Evolutionary conservation across 1,139 yeast genomes (phyloP).

Genomic region (Pichia inconspicua): DNA sequence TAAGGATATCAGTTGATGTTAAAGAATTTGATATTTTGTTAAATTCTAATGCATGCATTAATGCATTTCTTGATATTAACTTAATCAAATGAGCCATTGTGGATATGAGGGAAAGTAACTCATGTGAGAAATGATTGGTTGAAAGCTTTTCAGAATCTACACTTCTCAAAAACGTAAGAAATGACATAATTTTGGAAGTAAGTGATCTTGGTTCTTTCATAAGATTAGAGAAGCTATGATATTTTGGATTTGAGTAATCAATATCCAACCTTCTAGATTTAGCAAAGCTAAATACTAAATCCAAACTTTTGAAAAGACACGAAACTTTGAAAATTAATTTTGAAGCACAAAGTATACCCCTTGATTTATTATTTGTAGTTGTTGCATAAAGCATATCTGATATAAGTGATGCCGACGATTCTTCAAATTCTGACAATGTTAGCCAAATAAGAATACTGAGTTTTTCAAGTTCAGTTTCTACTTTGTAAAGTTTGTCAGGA

Average conservation of each 20-base stretch:
- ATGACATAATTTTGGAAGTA: slow-evolving; percentile 71
- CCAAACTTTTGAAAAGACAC: slow-evolving; percentile 70
- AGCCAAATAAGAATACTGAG: slow-evolving; percentile 82
- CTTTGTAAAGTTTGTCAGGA: slow-evolving; percentile 43
- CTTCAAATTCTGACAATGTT: slow-evolving; percentile 82
- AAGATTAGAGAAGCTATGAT: slow-evolving; percentile 24
- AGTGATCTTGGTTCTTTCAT: slow-evolving; percentile 84
- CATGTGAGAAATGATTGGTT: slow-evolving; percentile 41
- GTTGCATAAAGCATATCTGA: slow-evolving; percentile 89
- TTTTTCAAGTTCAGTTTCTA: slow-evolving; percentile 61
- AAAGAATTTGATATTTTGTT: slow-evolving; percentile 54
- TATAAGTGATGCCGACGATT: slow-evolving; percentile 83
- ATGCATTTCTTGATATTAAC: slow-evolving; percentile 72
- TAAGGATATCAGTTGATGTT: slow-evolving; percentile 55
- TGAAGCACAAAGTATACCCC: slow-evolving; percentile 70
- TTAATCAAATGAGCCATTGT: slow-evolving; percentile 92
- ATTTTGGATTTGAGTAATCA: slow-evolving; percentile 7
- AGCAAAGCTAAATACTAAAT: slow-evolving; percentile 31
- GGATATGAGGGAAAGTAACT: slow-evolving; percentile 73
- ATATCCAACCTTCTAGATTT: background rate
- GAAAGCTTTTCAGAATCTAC: slow-evolving; percentile 32
- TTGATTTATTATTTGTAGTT: slow-evolving; percentile 62
- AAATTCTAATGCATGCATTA: slow-evolving; percentile 62
- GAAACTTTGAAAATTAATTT: slow-evolving; percentile 67
- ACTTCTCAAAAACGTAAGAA: slow-evolving; percentile 62